Evolutionary conservation across 2,329 filamentous ascomycete genomes (phyloP).

Genomic region (Periconia sp.): DNA sequence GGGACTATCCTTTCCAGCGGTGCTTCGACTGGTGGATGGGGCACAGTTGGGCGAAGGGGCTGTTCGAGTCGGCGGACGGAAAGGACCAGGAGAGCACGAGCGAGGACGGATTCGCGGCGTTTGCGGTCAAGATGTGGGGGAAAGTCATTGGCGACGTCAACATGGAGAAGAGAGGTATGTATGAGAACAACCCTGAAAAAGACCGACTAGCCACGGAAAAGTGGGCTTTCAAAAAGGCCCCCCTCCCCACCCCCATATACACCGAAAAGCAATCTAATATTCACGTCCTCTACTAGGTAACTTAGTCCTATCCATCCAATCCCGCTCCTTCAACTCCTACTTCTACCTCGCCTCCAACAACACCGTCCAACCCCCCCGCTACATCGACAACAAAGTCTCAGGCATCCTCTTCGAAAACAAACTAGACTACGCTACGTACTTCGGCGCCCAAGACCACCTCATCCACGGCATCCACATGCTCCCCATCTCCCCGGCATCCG

Average conservation of each 20-base stretch:
- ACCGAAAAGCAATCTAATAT: neutral
- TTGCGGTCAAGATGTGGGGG: constrained; percentile 95
- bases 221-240: neutral
- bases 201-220: neutral
- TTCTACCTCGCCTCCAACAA: constrained; percentile 80
- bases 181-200: neutral
- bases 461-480: constrained; percentile 85
- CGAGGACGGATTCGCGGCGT: constrained; percentile 87
- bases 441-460: constrained; percentile 69
- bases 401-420: constrained; percentile 91
- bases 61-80: constrained; percentile 73
- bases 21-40: constrained; percentile 94
- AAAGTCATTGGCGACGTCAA: constrained; percentile 73
- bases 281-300: too few species aligned
- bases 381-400: constrained; percentile 76
- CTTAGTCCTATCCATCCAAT: constrained; percentile 80
- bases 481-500: constrained; percentile 71
- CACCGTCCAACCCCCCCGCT: constrained; percentile 72
- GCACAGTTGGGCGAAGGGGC: constrained; percentile 88
- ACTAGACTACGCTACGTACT: constrained; percentile 90
- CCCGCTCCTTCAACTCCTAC: constrained; percentile 76
- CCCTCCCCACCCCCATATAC: neutral
- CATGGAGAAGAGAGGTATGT: constrained; percentile 71
- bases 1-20: constrained; percentile 76
- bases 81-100: constrained; percentile 89